phyloP scores from a whole-genome alignment of 202 grass and related monocot species.

The Elaeis oleifera region DNA sequence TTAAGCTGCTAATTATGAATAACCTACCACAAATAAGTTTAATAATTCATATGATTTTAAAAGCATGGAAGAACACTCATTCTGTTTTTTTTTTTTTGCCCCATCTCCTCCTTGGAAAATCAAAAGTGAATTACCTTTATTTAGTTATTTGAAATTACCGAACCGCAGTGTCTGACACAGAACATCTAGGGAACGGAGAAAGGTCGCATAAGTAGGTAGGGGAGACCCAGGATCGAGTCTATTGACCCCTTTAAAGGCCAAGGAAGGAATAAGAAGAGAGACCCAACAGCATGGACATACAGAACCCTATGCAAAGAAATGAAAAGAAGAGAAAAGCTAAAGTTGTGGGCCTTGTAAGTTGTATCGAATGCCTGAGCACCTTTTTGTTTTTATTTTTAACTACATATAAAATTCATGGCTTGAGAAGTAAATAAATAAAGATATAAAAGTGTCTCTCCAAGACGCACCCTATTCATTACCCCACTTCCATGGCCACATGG shows the following conservation, averaged over 20 bases:
- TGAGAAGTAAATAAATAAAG: not conserved
- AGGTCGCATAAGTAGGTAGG: constrained; percentile 1
- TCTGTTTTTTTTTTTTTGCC: too few relatives aligned
- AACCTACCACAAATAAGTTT: too few relatives aligned
- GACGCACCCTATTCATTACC: not conserved
- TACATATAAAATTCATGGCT: constrained; percentile 14
- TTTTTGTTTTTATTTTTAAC: not conserved
- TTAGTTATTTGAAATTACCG: constrained; percentile 10
- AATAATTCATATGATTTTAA: too few relatives aligned
- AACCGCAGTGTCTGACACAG: constrained; percentile 2
- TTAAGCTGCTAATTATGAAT: too few relatives aligned
- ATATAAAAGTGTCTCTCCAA: not conserved
- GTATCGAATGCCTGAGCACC: constrained; percentile 10
- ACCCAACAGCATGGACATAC: constrained; percentile 27
- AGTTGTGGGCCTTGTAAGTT: not conserved
- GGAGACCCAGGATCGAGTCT: constrained; percentile 23
- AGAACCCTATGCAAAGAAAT: constrained; percentile 33
- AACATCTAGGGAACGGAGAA: constrained; percentile 41
- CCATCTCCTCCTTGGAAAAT: too few relatives aligned
- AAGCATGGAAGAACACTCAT: too few relatives aligned
- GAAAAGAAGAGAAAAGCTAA: constrained; percentile 4
- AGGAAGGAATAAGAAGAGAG: constrained; percentile 13
- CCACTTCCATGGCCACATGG: too few relatives aligned
- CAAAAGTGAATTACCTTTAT: too few relatives aligned
- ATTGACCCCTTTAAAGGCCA: constrained; percentile 18